phyloP scores from a whole-genome alignment of 176 grass and related monocot species.

The Olyra latifolia region DNA sequence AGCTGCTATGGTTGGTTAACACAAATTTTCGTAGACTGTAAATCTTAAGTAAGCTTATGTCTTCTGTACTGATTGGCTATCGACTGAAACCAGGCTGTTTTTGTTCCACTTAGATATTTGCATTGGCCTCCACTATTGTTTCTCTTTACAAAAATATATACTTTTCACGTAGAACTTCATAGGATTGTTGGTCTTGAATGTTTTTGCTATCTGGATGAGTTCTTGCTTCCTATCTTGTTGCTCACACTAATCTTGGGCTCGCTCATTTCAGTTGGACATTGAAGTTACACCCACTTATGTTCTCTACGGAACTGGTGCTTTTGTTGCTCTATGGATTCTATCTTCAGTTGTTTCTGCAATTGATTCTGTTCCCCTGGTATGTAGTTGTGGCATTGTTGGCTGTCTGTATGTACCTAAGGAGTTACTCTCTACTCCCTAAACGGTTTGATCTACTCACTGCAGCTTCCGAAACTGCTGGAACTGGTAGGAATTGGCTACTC shows the following conservation, averaged over 20 bases:
- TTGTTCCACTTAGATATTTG: too few species aligned
- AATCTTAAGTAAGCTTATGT: background rate
- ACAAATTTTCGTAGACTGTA: background rate
- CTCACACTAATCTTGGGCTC: background rate
- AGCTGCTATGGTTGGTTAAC: background rate
- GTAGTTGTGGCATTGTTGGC: background rate
- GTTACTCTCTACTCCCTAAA: background rate
- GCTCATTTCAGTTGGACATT: slow-evolving; percentile 64
- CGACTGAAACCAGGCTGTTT: too few species aligned
- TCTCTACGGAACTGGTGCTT: slow-evolving; percentile 54
- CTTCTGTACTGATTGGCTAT: too few species aligned
- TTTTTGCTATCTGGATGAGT: background rate
- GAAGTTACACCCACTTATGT: slow-evolving; percentile 56
- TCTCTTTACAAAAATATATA: background rate
- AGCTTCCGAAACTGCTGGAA: slow-evolving; percentile 85
- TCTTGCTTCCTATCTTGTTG: slow-evolving; percentile 12
- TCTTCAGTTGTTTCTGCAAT: slow-evolving; percentile 64
- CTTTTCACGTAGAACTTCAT: background rate
- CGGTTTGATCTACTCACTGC: slow-evolving; percentile 1
- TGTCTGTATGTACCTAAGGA: background rate
- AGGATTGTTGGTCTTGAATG: background rate
- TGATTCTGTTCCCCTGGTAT: slow-evolving; percentile 90
- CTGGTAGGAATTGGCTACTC: slow-evolving; percentile 61
- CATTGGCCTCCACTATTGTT: too few species aligned
- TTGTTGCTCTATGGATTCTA: slow-evolving; percentile 55